Evolutionary conservation across 306 rosid species (phyloP).

Genomic region (Prunus salicina): DNA sequence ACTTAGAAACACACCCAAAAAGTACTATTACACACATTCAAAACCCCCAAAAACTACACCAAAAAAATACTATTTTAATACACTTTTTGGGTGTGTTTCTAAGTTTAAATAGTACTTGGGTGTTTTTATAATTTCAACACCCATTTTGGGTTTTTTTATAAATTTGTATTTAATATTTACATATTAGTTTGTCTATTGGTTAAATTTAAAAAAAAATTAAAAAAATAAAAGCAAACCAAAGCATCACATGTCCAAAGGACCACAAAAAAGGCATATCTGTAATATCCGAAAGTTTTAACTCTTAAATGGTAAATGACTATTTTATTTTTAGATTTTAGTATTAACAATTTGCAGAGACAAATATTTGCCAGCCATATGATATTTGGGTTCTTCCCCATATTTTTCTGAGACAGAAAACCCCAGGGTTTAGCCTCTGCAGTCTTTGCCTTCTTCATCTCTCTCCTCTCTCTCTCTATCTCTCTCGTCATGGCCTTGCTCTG

Average conservation of each 20-base stretch:
- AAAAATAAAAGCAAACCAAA: background rate
- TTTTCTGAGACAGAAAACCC: background rate
- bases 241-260: background rate
- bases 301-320: background rate
- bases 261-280: conserved; percentile 2
- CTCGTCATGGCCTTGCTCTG: conserved; percentile 31
- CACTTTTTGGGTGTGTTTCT: too few relatives aligned
- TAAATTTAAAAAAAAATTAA: background rate
- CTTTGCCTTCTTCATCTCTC: background rate
- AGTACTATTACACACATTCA: too few relatives aligned
- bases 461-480: background rate
- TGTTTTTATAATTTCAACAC: too few relatives aligned
- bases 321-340: background rate
- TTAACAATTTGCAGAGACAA: background rate
- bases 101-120: too few relatives aligned
- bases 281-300: background rate
- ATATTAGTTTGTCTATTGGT: too few relatives aligned
- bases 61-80: too few relatives aligned
- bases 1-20: too few relatives aligned
- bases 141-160: too few relatives aligned
- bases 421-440: conserved; percentile 28
- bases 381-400: background rate
- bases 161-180: too few relatives aligned
- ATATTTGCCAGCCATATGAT: conserved; percentile 16
- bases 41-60: too few relatives aligned